A percentile compares a stretch with the other conserved stretches of the same genome.
These are phyloP conservation scores for Dendrobium nobile DNA, from an alignment of 106 monocot genomes.

Conservation along the genomic window DNA sequence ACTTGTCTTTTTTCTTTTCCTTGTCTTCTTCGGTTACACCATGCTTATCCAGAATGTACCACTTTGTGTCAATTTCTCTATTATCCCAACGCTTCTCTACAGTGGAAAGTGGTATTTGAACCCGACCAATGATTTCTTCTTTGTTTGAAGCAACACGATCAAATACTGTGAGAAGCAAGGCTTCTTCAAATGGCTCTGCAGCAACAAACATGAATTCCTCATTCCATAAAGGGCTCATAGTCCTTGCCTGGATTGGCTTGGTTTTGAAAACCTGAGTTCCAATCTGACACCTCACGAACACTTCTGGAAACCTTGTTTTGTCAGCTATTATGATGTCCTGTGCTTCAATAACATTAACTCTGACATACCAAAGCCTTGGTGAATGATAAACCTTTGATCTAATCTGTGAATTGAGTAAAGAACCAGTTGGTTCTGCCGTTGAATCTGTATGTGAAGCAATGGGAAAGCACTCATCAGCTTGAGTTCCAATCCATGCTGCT, in stretches of 20 bases:
- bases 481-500: conserved; percentile 67
- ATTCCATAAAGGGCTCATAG: conserved; percentile 26
- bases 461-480: conserved; percentile 68
- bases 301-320: conserved; percentile 39
- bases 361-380: conserved; percentile 67
- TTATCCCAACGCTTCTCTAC: conserved; percentile 39
- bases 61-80: conserved; percentile 20
- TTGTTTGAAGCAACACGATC: conserved; percentile 42
- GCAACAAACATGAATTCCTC: conserved; percentile 60
- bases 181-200: conserved; percentile 69
- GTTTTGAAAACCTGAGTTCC: conserved; percentile 42
- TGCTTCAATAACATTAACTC: conserved; percentile 46
- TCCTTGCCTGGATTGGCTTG: conserved; percentile 29
- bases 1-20: conserved; percentile 43
- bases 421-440: neutral
- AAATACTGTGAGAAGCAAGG: conserved; percentile 30
- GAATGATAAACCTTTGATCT: conserved; percentile 65
- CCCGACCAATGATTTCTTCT: conserved; percentile 40
- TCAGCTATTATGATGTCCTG: conserved; percentile 38
- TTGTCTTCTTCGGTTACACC: conserved; percentile 21
- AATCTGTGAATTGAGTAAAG: conserved; percentile 12
- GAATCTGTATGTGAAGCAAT: conserved; percentile 38
- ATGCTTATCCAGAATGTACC: conserved; percentile 47
- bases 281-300: conserved; percentile 35
- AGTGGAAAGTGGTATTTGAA: conserved; percentile 11